phyloP scores from a whole-genome alignment of 192 early-diverging fungal genomes.

The Umbelopsis sp. region DNA sequence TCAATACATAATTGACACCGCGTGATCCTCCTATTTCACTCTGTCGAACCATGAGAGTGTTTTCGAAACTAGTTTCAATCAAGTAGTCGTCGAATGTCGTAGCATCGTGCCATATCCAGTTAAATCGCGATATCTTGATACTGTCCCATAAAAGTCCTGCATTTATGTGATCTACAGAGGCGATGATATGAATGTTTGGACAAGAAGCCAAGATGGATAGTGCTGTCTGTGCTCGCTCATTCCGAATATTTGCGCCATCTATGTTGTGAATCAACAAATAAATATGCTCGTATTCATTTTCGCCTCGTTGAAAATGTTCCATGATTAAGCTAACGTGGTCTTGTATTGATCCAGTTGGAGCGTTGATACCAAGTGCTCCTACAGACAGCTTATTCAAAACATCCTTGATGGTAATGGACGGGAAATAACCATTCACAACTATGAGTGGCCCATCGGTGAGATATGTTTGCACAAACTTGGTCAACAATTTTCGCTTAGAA shows the following conservation, averaged over 20 bases:
- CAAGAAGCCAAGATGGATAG: constrained; percentile 68
- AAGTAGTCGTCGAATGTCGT: constrained; percentile 84
- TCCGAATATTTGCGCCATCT: constrained; percentile 77
- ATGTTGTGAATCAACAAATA: constrained; percentile 89
- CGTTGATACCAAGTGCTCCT: constrained; percentile 35
- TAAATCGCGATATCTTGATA: constrained; percentile 63
- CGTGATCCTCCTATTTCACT: constrained; percentile 59
- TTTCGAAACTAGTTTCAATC: constrained; percentile 85
- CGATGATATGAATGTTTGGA: constrained; percentile 75
- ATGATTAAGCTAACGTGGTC: constrained; percentile 71
- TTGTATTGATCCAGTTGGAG: constrained; percentile 51
- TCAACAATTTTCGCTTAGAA: constrained; percentile 84
- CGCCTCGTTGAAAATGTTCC: constrained; percentile 59
- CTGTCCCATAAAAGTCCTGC: constrained; percentile 89
- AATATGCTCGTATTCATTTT: constrained; percentile 50
- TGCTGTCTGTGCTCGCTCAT: constrained; percentile 63
- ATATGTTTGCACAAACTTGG: constrained; percentile 63
- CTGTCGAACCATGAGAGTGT: constrained; percentile 61
- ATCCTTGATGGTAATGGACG: constrained; percentile 69
- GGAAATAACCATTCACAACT: constrained; percentile 87
- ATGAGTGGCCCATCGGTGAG: constrained; percentile 64
- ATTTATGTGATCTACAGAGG: constrained; percentile 91
- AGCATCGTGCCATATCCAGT: constrained; percentile 90
- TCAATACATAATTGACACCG: constrained; percentile 80
- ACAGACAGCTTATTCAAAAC: constrained; percentile 66